A percentile compares a stretch with the other conserved stretches of the same genome.
Conservation (phyloP, 1,284 basidiomycete species). For the Naganishia cerealis region DNA sequence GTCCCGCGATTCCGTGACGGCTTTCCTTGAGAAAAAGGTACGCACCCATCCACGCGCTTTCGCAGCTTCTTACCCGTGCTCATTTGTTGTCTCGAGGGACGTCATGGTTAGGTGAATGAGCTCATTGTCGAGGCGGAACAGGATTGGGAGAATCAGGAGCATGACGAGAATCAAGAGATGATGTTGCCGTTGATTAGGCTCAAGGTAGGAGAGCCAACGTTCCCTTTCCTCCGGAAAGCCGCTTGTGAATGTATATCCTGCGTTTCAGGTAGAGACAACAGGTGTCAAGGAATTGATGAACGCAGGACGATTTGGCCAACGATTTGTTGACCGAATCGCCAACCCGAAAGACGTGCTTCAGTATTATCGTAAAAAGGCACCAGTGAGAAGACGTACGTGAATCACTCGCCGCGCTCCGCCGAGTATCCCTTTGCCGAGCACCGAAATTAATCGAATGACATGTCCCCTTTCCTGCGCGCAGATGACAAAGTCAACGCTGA, state of each 20-base stretch:
- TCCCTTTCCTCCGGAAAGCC: not conserved
- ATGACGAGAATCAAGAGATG: conserved; percentile 58
- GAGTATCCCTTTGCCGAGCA: too few species aligned
- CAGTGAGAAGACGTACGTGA: conserved; percentile 51
- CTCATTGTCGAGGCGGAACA: conserved; percentile 74
- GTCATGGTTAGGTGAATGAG: conserved; percentile 64
- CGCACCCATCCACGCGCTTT: not conserved
- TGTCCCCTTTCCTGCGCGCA: conserved; percentile 27
- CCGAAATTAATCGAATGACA: too few species aligned
- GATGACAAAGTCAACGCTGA: conserved; percentile 48
- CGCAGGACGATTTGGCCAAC: conserved; percentile 92
- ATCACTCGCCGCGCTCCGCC: not conserved
- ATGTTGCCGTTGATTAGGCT: conserved; percentile 89
- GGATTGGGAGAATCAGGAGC: conserved; percentile 76
- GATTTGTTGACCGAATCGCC: conserved; percentile 85
- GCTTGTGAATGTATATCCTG: not conserved
- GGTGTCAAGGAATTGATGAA: conserved; percentile 87
- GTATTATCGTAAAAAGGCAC: conserved; percentile 80
- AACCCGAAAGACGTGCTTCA: conserved; percentile 91
- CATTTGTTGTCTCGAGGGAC: not conserved
- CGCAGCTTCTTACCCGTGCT: not conserved
- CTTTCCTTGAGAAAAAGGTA: conserved; percentile 72
- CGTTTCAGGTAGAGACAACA: conserved; percentile 77
- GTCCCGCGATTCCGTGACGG: conserved; percentile 76
- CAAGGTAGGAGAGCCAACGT: conserved; percentile 59